phyloP scores from a whole-genome alignment of 179 eudicot genomes.

The Actinidia arguta region DNA sequence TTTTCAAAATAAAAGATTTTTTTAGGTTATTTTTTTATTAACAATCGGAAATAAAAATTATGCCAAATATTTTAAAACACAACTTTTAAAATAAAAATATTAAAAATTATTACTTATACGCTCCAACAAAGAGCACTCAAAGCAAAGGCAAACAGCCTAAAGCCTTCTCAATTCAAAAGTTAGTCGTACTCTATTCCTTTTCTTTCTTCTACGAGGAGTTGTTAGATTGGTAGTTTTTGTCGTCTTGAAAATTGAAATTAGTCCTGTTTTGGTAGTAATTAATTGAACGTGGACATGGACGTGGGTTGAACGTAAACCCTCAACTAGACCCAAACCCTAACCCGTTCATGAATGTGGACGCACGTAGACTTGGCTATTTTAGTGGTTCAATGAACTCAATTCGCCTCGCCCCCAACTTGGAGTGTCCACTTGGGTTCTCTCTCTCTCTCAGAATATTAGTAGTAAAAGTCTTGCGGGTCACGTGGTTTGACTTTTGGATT shows the following conservation, averaged over 20 bases:
- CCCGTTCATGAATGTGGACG: conserved; percentile 12
- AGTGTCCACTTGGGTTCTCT: not conserved
- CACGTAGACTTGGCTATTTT: too few species aligned
- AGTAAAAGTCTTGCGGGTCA: not conserved
- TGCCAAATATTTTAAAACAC: too few species aligned
- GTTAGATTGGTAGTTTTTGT: not conserved
- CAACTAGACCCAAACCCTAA: too few species aligned
- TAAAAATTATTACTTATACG: too few species aligned
- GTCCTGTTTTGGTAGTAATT: not conserved
- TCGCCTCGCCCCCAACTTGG: not conserved
- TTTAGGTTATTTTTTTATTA: too few species aligned
- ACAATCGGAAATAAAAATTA: too few species aligned
- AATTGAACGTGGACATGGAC: conserved; percentile 10
- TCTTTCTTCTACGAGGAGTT: not conserved
- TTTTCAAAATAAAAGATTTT: too few species aligned
- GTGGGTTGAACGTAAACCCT: not conserved
- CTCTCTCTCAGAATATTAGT: not conserved
- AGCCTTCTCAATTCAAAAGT: too few species aligned
- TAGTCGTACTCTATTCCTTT: too few species aligned
- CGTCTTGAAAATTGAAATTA: not conserved
- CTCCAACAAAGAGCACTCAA: too few species aligned
- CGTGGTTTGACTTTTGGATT: not conserved
- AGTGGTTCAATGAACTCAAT: not conserved
- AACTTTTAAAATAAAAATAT: too few species aligned
- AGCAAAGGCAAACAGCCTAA: too few species aligned